These are phyloP conservation scores for Candida odintsovae DNA, from an alignment of 805 yeast species.

Conservation along the genomic window DNA sequence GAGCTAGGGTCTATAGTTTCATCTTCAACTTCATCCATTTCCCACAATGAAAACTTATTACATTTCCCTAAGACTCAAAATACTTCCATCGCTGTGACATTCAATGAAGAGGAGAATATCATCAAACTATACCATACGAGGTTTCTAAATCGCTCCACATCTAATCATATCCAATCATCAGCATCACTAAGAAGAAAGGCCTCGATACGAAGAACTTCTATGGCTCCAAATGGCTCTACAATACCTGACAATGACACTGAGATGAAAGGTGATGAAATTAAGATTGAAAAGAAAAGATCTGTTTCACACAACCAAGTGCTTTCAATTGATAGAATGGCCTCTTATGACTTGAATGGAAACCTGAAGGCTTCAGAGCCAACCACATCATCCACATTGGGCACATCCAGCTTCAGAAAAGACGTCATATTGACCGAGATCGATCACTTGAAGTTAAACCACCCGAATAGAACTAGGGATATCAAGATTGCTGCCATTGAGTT, in stretches of 20 bases:
- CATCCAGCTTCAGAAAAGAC: slow-evolving; percentile 47
- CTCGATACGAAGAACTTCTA: slow-evolving; percentile 17
- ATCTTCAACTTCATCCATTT: slow-evolving; percentile 60
- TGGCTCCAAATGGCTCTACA: not conserved
- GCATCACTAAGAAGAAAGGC: slow-evolving; percentile 14
- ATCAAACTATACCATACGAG: slow-evolving; percentile 54
- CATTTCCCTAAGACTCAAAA: slow-evolving; percentile 42
- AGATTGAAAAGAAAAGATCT: slow-evolving; percentile 24
- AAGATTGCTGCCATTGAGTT: slow-evolving; percentile 35
- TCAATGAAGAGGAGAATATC: slow-evolving; percentile 37
- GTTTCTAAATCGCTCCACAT: slow-evolving; percentile 25
- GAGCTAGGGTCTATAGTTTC: slow-evolving; percentile 71
- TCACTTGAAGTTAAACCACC: slow-evolving; percentile 28
- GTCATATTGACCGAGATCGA: slow-evolving; percentile 62
- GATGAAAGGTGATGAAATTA: slow-evolving; percentile 7
- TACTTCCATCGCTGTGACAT: slow-evolving; percentile 50
- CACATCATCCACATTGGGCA: slow-evolving; percentile 35
- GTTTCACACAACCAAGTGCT: slow-evolving; percentile 34
- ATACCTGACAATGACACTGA: slow-evolving; percentile 3
- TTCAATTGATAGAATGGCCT: slow-evolving; percentile 41
- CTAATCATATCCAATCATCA: not conserved
- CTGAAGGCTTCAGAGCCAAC: slow-evolving; percentile 38
- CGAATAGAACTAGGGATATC: slow-evolving; percentile 26
- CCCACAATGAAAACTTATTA: slow-evolving; percentile 50
- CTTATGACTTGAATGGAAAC: slow-evolving; percentile 36